Evolutionary conservation across 2,329 filamentous ascomycete species (phyloP), one percentile per base, ranked within the genome.

Genomic region (Pseudopyricularia cyperi): DNA sequence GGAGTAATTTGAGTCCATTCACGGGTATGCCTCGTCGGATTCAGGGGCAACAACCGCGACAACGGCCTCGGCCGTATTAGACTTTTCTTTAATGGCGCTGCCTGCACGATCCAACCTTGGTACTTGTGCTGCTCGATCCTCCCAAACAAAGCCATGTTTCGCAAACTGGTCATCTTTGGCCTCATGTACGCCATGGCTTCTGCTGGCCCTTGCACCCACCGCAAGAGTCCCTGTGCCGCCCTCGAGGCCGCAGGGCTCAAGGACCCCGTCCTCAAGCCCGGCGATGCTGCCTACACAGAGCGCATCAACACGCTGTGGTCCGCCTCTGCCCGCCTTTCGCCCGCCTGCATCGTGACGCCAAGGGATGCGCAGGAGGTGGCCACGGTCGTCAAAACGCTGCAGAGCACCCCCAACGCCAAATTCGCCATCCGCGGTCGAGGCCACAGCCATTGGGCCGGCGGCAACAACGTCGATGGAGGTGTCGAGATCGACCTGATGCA

Each of bases 361-460:
- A 47, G 24, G 2, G 53, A 62, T 2, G 56, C 64, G 5, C 54
- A 64, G 6, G 68, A 72, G 53, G 67, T 70, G 6, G 64, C 68
- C 4, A 55, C 56, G 7, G 61, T 63, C 3, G 59, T 71, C 19
- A 65, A 63, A 44, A 58, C 65, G 2, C 58, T 72, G 0, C 51
- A 33, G 8, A 32, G 12, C 14, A 48, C 28, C 48, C 56, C 4
- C 57, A 59, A 7, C 37, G 60, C 14, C 67, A 65, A 60, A 6
- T 71, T 71, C 54, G 69, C 66, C 19, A 63, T 72, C 33, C 62
- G 66, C 1, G 62, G 64, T 17, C 68, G 68, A 32, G 66, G 69
- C 3, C 67, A 70, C 39, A 65, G 60, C 26, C 57, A 60, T 22
- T 64, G 62, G 48, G 54, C 62, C 1, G 56, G 66, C 3, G 58